These are phyloP conservation scores for Podospora fimiseda DNA, from an alignment of 495 filamentous ascomycete species.

Conservation along the genomic window DNA sequence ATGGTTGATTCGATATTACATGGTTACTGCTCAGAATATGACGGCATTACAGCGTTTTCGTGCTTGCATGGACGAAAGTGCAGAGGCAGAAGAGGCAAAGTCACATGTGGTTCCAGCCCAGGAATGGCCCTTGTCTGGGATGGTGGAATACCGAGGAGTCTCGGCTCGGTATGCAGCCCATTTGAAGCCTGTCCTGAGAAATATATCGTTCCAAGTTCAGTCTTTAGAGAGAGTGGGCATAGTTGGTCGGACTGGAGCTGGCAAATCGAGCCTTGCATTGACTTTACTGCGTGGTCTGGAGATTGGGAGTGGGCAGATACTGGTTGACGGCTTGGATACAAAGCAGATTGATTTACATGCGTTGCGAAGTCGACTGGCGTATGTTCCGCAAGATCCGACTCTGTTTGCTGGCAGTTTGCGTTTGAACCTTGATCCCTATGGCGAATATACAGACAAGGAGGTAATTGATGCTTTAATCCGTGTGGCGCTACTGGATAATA, in stretches of 20 bases:
- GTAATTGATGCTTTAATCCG: constrained; percentile 5
- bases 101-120: constrained; percentile 1
- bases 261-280: constrained; percentile 32
- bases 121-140: constrained; percentile 7
- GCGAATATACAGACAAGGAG: constrained; percentile 43
- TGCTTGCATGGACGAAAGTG: constrained; percentile 5
- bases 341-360: constrained; percentile 24
- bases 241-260: constrained; percentile 44
- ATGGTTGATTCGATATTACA: constrained; percentile 35
- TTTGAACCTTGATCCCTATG: constrained; percentile 40
- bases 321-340: constrained; percentile 39
- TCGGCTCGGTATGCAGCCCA: constrained; percentile 18
- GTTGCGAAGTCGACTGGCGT: constrained; percentile 32
- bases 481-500: constrained; percentile 2
- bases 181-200: constrained; percentile 25
- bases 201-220: constrained; percentile 29
- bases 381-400: constrained; percentile 40
- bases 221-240: constrained; percentile 35
- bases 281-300: constrained; percentile 38
- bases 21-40: constrained; percentile 39
- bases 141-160: neutral
- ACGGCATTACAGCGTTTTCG: constrained; percentile 6
- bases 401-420: constrained; percentile 41
- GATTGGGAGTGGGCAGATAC: constrained; percentile 26
- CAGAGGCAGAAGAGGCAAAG: constrained; percentile 3